phyloP scores from a whole-genome alignment of 495 filamentous ascomycete genomes.

The Venustampulla echinocandica region DNA sequence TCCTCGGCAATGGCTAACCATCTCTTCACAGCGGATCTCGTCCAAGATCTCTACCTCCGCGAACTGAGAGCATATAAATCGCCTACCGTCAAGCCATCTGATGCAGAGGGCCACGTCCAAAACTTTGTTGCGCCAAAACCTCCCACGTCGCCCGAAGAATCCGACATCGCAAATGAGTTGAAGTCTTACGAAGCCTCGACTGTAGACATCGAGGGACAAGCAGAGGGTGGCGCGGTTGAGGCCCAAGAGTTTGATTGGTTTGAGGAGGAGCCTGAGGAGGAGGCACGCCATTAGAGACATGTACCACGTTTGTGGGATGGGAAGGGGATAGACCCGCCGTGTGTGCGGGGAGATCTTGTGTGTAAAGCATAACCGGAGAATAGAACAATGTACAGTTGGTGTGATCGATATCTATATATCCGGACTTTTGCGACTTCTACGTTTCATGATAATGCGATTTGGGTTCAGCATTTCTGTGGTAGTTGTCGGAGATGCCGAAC shows the following conservation, averaged over 20 bases:
- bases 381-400: slow-evolving; percentile 10
- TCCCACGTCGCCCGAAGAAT: slow-evolving; percentile 82
- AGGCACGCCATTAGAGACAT: slow-evolving; percentile 18
- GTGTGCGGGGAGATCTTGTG: background rate
- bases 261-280: slow-evolving; percentile 50
- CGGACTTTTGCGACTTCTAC: no score
- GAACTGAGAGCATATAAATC: slow-evolving; percentile 93
- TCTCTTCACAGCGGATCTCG: slow-evolving; percentile 63
- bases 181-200: slow-evolving; percentile 86
- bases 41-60: slow-evolving; percentile 93
- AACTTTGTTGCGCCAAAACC: slow-evolving; percentile 72
- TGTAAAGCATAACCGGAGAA: slow-evolving; percentile 15
- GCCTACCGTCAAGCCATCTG: slow-evolving; percentile 68
- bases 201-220: slow-evolving; percentile 92
- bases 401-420: no score
- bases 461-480: no score
- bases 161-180: slow-evolving; percentile 79
- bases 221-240: slow-evolving; percentile 35
- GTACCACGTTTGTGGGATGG: background rate
- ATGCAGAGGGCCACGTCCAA: slow-evolving; percentile 85
- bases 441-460: no score
- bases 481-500: no score
- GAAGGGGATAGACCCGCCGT: background rate
- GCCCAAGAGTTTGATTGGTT: slow-evolving; percentile 64
- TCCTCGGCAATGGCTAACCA: slow-evolving; percentile 21